phyloP scores from a whole-genome alignment of 2,329 filamentous ascomycete genomes.

The Akanthomyces dipterigenus region DNA sequence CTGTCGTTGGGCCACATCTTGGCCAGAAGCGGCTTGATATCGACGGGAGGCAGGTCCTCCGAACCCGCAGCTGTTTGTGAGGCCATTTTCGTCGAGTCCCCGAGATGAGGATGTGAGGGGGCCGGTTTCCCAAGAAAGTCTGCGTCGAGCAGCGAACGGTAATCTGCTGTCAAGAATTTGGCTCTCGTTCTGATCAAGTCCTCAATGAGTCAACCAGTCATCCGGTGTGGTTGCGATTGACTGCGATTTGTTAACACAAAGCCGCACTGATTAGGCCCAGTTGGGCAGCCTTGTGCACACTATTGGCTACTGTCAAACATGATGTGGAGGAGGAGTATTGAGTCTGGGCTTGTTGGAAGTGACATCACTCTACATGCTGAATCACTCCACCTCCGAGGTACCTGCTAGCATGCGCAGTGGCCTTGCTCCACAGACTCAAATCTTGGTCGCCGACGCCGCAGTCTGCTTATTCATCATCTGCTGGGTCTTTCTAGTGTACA shows the following conservation, averaged over 20 bases:
- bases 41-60: constrained; percentile 31
- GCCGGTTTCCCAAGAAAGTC: neutral
- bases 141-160: neutral
- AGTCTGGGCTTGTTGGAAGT: neutral
- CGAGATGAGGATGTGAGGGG: neutral
- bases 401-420: neutral
- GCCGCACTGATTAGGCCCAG: neutral
- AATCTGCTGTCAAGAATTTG: neutral
- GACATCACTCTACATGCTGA: neutral
- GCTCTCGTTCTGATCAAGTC: neutral
- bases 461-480: constrained; percentile 1
- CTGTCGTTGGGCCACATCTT: constrained; percentile 58
- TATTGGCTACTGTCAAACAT: neutral
- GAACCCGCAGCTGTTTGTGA: constrained; percentile 22
- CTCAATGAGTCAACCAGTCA: neutral
- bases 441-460: neutral
- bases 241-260: neutral
- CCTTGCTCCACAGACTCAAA: neutral
- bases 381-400: neutral
- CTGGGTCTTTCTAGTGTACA: neutral
- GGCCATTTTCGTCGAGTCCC: constrained; percentile 22
- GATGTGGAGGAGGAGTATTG: neutral
- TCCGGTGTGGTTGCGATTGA: neutral
- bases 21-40: constrained; percentile 67
- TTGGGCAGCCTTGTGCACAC: neutral